A percentile compares a stretch with the other conserved stretches of the same genome.
phyloP scores from a whole-genome alignment of 2,329 filamentous ascomycete genomes.

The Alternaria rosae region DNA sequence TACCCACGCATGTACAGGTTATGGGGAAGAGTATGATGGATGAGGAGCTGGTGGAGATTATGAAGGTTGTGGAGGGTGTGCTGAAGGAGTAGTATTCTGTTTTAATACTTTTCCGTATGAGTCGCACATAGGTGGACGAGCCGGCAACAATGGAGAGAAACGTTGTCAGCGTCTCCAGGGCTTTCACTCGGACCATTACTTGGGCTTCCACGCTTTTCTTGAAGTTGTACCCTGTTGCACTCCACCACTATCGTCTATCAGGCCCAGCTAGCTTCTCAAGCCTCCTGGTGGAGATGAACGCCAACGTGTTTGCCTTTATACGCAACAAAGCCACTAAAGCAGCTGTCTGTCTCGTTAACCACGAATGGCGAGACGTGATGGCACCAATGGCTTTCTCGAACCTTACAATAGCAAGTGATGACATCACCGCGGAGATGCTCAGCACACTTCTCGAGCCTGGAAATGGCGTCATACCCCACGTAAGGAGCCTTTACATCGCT shows the following conservation, averaged over 20 bases:
- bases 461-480: neutral
- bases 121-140: no score
- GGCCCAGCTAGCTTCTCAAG: neutral
- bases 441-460: neutral
- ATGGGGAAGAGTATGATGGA: slow-evolving; percentile 57
- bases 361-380: neutral
- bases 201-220: no score
- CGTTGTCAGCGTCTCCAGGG: no score
- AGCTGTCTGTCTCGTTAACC: neutral
- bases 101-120: neutral
- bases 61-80: slow-evolving; percentile 42
- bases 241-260: neutral
- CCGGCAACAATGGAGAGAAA: neutral
- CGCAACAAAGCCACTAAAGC: neutral
- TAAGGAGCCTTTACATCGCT: neutral
- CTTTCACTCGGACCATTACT: no score
- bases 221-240: no score
- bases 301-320: neutral
- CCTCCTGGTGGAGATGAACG: neutral
- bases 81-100: neutral
- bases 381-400: neutral
- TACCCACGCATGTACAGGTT: slow-evolving; percentile 58
- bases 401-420: neutral
- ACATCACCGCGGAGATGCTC: neutral
- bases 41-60: slow-evolving; percentile 53